A percentile compares a stretch with the other conserved stretches of the same genome.
Conservation (phyloP, 73 alveolate genomes). For the Symbiodinium natans region DNA sequence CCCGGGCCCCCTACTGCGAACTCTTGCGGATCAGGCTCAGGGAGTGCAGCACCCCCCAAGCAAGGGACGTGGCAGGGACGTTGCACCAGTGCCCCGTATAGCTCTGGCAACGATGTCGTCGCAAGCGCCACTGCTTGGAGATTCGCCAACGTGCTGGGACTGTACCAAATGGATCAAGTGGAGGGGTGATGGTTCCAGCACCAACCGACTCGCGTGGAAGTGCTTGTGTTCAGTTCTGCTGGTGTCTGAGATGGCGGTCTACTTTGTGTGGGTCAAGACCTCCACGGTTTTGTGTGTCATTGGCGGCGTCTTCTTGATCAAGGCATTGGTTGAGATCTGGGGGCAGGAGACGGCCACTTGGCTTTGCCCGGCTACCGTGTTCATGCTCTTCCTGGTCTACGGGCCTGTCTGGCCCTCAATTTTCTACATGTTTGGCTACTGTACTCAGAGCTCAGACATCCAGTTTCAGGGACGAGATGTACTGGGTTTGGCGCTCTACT, state of each 20-base stretch:
- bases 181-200: too few species aligned
- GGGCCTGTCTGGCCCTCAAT: not conserved
- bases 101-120: too few species aligned
- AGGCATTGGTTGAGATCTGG: conserved; percentile 12
- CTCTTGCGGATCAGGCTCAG: too few species aligned
- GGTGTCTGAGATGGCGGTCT: not conserved
- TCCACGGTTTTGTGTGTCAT: not conserved
- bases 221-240: conserved; percentile 14
- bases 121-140: not conserved
- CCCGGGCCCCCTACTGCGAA: too few species aligned
- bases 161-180: too few species aligned
- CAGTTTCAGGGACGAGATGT: not conserved
- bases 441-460: not conserved
- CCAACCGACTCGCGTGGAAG: not conserved
- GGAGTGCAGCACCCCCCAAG: too few species aligned
- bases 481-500: not conserved
- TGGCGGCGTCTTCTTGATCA: not conserved
- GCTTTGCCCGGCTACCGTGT: not conserved
- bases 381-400: not conserved
- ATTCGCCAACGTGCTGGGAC: not conserved
- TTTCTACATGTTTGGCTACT: not conserved
- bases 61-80: too few species aligned
- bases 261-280: not conserved
- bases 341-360: conserved; percentile 12
- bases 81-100: too few species aligned